Evolutionary conservation across 2,329 filamentous ascomycete genomes (phyloP).

Genomic region (Ophioceras dolichostomum): DNA sequence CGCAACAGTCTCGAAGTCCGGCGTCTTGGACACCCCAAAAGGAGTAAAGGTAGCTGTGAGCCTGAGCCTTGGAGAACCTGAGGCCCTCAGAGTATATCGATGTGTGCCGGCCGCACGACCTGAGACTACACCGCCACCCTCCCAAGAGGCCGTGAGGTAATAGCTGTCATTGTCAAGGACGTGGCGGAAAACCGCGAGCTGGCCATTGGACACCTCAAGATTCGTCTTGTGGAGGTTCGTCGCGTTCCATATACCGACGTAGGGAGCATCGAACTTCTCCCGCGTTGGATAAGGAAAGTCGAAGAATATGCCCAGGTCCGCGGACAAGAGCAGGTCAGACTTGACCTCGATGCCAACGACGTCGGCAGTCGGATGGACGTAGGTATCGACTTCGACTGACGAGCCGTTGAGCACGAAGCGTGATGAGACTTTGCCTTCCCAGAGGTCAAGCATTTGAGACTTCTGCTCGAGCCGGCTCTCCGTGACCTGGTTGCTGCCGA

Average conservation of each 20-base stretch:
- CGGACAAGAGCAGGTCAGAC: constrained; percentile 24
- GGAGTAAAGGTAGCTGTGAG: constrained; percentile 20
- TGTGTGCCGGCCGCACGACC: constrained; percentile 18
- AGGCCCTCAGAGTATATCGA: constrained; percentile 25
- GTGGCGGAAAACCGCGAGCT: constrained; percentile 26
- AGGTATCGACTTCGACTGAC: constrained; percentile 27
- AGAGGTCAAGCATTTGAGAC: constrained; percentile 32
- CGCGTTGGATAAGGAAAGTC: constrained; percentile 36
- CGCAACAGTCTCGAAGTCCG: constrained; percentile 14
- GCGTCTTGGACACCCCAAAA: constrained; percentile 8
- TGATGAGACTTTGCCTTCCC: constrained; percentile 30
- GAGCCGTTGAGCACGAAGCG: constrained; percentile 27
- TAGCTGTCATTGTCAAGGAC: constrained; percentile 29
- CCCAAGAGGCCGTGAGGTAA: constrained; percentile 13
- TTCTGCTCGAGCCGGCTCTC: constrained; percentile 26
- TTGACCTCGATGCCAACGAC: constrained; percentile 29
- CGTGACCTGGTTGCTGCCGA: constrained; percentile 22
- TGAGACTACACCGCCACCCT: background rate
- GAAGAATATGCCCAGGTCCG: constrained; percentile 31
- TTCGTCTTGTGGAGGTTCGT: constrained; percentile 29
- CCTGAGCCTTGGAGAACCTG: constrained; percentile 13
- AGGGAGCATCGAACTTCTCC: constrained; percentile 42
- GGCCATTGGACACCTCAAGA: constrained; percentile 12
- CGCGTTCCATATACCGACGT: constrained; percentile 37
- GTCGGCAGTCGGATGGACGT: constrained; percentile 30